Conservation (phyloP, 2,329 filamentous ascomycete genomes). For the Mollisia scopiformis region DNA sequence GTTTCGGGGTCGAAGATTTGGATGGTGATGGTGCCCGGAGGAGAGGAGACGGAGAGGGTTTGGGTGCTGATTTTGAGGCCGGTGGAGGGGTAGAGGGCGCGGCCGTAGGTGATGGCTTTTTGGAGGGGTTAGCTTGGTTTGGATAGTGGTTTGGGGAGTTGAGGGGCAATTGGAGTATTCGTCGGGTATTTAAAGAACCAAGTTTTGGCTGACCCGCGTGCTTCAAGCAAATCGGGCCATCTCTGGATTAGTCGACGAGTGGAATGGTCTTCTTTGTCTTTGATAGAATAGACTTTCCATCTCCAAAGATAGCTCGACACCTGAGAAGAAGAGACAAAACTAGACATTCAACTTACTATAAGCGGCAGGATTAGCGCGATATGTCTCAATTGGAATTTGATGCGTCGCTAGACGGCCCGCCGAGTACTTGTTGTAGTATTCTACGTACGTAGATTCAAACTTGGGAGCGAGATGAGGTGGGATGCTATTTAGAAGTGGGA, state of each 20-base stretch:
- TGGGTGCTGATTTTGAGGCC: conserved; percentile 42
- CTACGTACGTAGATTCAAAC: conserved; percentile 44
- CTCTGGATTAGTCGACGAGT: too few species aligned
- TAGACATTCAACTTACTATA: too few species aligned
- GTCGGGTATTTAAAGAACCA: too few species aligned
- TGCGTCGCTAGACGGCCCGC: conserved; percentile 45
- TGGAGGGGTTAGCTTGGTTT: too few species aligned
- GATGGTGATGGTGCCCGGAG: conserved; percentile 40
- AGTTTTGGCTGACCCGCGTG: too few species aligned
- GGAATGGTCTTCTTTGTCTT: too few species aligned
- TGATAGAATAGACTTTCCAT: too few species aligned
- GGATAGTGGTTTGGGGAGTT: too few species aligned
- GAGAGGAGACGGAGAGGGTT: conserved; percentile 41
- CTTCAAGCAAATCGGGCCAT: too few species aligned
- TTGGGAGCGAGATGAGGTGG: conserved; percentile 39
- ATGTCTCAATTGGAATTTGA: conserved; percentile 37
- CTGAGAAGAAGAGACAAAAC: too few species aligned
- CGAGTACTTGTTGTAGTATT: conserved; percentile 46
- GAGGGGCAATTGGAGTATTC: too few species aligned
- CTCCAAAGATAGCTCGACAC: too few species aligned
- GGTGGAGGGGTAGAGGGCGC: conserved; percentile 37
- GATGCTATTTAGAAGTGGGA: conserved; percentile 46
- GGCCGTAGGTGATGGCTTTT: conserved; percentile 42
- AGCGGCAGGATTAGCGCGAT: conserved; percentile 42
- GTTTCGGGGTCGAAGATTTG: conserved; percentile 43